A percentile compares a stretch with the other conserved stretches of the same genome.
Conservation (phyloP, 441 rosid genomes). For the Brassica balearica region DNA sequence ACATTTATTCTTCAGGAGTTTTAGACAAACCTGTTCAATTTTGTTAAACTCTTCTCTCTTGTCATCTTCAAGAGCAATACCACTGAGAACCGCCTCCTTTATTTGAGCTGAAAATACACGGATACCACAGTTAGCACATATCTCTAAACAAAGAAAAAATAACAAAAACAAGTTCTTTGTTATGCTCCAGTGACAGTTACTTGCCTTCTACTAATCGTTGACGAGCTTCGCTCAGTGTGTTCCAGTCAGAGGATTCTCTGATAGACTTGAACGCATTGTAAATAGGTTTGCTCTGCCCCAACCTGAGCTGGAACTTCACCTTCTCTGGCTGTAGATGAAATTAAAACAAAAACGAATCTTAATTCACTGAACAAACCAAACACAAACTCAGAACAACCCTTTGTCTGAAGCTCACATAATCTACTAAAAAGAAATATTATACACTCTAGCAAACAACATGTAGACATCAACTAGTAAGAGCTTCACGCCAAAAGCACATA, state of each 20-base stretch:
- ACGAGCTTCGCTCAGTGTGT: conserved; percentile 60
- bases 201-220: conserved; percentile 77
- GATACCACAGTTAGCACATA: conserved; percentile 32
- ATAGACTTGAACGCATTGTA: conserved; percentile 73
- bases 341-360: too few species aligned
- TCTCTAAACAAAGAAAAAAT: conserved; percentile 16
- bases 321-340: conserved; percentile 80
- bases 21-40: conserved; percentile 76
- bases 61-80: conserved; percentile 85
- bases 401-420: not conserved
- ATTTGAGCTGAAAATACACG: conserved; percentile 61
- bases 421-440: too few species aligned
- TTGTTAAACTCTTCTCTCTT: conserved; percentile 83
- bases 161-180: conserved; percentile 5
- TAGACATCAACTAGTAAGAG: not conserved
- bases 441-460: conserved; percentile 15
- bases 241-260: conserved; percentile 70
- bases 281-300: conserved; percentile 83
- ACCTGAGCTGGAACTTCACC: conserved; percentile 69
- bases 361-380: conserved; percentile 1
- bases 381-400: not conserved
- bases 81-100: conserved; percentile 84
- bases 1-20: not conserved
- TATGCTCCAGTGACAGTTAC: conserved; percentile 27
- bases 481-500: not conserved